These are phyloP conservation scores for Astrephomene gubernaculifera DNA, from an alignment of 139 green algal species.

Conservation along the genomic window DNA sequence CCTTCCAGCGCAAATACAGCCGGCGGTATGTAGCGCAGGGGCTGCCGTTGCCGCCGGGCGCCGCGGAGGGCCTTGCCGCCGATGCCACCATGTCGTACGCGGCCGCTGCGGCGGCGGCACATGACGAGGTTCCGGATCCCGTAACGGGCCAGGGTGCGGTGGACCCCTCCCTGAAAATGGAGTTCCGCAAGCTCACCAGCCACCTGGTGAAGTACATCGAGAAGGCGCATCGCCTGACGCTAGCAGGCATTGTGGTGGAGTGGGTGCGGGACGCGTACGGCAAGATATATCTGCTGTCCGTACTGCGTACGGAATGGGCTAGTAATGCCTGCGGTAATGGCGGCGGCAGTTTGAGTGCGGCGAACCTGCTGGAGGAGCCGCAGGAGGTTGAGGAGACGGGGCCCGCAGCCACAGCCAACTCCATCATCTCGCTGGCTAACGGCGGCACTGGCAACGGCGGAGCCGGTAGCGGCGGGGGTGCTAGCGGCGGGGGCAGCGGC, in stretches of 20 bases:
- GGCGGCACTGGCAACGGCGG: too few relatives aligned
- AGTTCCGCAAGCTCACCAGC: conserved; percentile 55
- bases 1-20: conserved; percentile 74
- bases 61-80: not conserved
- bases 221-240: conserved; percentile 63
- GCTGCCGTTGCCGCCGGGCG: not conserved
- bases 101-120: not conserved
- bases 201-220: conserved; percentile 75
- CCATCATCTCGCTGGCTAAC: too few relatives aligned
- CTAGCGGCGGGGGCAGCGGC: too few relatives aligned
- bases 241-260: conserved; percentile 65
- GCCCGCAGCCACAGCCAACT: too few relatives aligned
- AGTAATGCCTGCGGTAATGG: conserved; percentile 55
- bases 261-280: conserved; percentile 56
- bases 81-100: not conserved
- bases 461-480: too few relatives aligned
- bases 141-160: conserved; percentile 43
- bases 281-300: conserved; percentile 61
- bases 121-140: conserved; percentile 10
- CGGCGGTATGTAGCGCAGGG: conserved; percentile 54
- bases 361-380: conserved; percentile 27
- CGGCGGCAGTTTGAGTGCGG: conserved; percentile 41
- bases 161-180: conserved; percentile 66
- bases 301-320: conserved; percentile 68
- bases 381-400: conserved; percentile 28